These are phyloP conservation scores for Phytopythium cucurbitacearum DNA, from an alignment of 352 stramenopile genomes.

Conservation along the genomic window DNA sequence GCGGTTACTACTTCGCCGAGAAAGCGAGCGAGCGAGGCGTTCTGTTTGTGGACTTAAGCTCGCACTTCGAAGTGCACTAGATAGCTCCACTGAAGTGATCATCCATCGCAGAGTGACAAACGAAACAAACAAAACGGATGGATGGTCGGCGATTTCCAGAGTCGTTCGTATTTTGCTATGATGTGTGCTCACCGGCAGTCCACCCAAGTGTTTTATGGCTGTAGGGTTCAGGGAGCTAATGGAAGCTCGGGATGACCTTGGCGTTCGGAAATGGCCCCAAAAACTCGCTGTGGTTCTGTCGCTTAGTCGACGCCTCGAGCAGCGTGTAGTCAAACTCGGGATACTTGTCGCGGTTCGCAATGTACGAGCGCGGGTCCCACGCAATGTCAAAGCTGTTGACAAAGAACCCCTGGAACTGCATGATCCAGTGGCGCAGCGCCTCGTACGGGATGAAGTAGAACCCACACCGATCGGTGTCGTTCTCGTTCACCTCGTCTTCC, in stretches of 20 bases:
- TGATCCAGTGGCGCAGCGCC: conserved; percentile 66
- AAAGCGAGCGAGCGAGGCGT: too few species aligned
- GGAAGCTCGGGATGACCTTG: conserved; percentile 49
- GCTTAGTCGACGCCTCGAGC: conserved; percentile 57
- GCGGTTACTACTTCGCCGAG: too few species aligned
- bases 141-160: too few species aligned
- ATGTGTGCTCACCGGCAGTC: too few species aligned
- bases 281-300: conserved; percentile 70
- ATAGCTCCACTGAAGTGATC: too few species aligned
- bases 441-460: conserved; percentile 87
- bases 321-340: conserved; percentile 59
- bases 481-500: conserved; percentile 55
- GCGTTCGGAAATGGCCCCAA: conserved; percentile 72
- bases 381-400: conserved; percentile 79
- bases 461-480: conserved; percentile 70
- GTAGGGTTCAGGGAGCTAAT: background rate
- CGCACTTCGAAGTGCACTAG: too few species aligned
- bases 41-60: too few species aligned
- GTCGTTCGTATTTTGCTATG: too few species aligned
- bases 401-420: conserved; percentile 78
- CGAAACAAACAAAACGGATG: too few species aligned
- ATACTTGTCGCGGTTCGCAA: conserved; percentile 47
- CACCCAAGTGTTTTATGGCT: too few species aligned
- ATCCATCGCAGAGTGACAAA: too few species aligned
- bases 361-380: conserved; percentile 67